These are phyloP conservation scores for Mortierella sp. DNA, from an alignment of 371 early-diverging fungal species.

Conservation along the genomic window DNA sequence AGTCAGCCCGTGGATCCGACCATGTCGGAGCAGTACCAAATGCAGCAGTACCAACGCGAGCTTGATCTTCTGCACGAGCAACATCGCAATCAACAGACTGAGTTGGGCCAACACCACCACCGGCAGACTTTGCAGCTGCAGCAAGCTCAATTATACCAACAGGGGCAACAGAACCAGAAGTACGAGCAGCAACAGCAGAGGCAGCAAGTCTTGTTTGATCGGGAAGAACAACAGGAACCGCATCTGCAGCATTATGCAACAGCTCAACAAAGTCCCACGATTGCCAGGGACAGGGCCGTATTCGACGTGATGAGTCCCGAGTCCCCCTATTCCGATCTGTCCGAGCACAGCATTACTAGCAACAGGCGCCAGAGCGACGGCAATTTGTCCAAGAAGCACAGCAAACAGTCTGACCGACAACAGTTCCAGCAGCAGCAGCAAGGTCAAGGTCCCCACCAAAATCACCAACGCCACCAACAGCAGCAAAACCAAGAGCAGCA, in stretches of 20 bases:
- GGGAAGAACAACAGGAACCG: constrained; percentile 23
- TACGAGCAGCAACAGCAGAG: constrained; percentile 59
- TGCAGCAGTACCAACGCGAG: constrained; percentile 35
- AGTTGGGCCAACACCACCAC: constrained; percentile 62
- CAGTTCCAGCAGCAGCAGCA: constrained; percentile 24
- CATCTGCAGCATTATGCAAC: constrained; percentile 17
- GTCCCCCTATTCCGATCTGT: background rate
- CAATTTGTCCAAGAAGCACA: constrained; percentile 16
- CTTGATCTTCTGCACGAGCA: constrained; percentile 52
- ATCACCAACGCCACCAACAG: constrained; percentile 14
- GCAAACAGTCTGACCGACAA: constrained; percentile 28
- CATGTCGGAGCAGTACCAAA: constrained; percentile 17
- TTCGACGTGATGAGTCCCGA: constrained; percentile 11
- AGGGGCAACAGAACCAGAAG: constrained; percentile 59
- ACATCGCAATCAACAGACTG: constrained; percentile 66
- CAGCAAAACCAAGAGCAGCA: constrained; percentile 25
- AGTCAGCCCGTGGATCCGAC: background rate
- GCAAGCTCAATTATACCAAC: constrained; percentile 46
- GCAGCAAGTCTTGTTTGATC: constrained; percentile 39
- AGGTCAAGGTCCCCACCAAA: constrained; percentile 13
- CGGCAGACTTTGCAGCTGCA: constrained; percentile 59
- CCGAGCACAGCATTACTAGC: constrained; percentile 12
- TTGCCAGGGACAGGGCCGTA: background rate
- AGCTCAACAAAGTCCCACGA: background rate
- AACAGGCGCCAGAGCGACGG: constrained; percentile 26